A percentile compares a stretch with the other conserved stretches of the same genome.
phyloP scores from a whole-genome alignment of 352 stramenopile genomes.

The Pythium phragmitis region DNA sequence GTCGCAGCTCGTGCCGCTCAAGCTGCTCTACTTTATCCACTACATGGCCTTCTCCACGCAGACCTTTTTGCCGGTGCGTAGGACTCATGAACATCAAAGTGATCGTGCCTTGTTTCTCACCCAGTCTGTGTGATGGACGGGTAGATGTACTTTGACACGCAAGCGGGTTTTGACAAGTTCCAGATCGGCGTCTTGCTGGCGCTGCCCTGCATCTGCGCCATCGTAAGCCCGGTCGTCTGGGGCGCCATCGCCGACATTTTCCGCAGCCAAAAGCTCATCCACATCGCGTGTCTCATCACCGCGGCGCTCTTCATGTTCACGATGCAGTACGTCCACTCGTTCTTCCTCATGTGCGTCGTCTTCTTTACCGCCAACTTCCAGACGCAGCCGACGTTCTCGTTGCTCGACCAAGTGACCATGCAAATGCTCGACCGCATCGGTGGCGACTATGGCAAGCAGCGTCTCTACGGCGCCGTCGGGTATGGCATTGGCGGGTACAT shows the following conservation, averaged over 20 bases:
- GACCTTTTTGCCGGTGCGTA: conserved; percentile 54
- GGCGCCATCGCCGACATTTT: conserved; percentile 57
- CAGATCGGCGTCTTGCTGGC: conserved; percentile 74
- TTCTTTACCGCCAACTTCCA: conserved; percentile 78
- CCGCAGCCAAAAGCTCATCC: conserved; percentile 62
- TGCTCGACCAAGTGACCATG: conserved; percentile 71
- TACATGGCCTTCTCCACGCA: conserved; percentile 68
- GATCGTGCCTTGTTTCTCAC: background rate
- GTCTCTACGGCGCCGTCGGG: conserved; percentile 66
- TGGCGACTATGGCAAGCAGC: conserved; percentile 77
- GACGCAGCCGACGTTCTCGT: conserved; percentile 58
- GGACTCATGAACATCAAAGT: too few relatives aligned
- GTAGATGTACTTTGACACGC: conserved; percentile 64
- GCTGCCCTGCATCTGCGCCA: conserved; percentile 66
- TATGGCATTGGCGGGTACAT: conserved; percentile 69
- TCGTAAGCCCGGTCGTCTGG: conserved; percentile 69
- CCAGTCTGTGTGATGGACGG: background rate
- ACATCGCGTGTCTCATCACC: conserved; percentile 60
- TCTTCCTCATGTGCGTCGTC: conserved; percentile 69
- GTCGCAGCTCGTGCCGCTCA: conserved; percentile 62
- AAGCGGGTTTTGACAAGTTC: conserved; percentile 60
- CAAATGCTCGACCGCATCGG: conserved; percentile 55
- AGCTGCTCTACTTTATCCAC: conserved; percentile 70
- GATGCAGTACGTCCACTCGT: conserved; percentile 62
- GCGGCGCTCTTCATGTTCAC: conserved; percentile 66